Percentiles rank a stretch among this genome's conserved stretches.
These are phyloP conservation scores for Pseudocercospora crystallina DNA, from an alignment of 2,329 filamentous ascomycete genomes.

Conservation along the genomic window DNA sequence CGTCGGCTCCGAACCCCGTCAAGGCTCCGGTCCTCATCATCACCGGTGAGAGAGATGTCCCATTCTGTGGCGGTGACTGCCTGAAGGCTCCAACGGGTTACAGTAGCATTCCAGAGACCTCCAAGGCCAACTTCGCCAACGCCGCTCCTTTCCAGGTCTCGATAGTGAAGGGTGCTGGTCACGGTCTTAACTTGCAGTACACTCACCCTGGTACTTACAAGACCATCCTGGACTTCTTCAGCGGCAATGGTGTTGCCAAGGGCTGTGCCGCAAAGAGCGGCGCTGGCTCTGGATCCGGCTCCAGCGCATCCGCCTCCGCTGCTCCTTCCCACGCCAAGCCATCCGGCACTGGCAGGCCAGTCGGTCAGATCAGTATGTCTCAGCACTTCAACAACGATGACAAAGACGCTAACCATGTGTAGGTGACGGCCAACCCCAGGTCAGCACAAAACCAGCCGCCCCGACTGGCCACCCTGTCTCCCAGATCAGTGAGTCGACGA, in stretches of 20 bases:
- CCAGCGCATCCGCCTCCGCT: too few species aligned
- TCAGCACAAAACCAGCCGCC: too few species aligned
- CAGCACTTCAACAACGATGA: too few species aligned
- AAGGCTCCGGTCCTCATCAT: slow-evolving; percentile 59
- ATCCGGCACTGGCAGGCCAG: too few species aligned
- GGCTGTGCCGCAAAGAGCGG: neutral
- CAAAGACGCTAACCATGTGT: too few species aligned
- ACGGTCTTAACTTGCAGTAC: slow-evolving; percentile 38
- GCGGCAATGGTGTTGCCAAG: slow-evolving; percentile 21
- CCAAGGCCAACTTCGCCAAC: slow-evolving; percentile 42
- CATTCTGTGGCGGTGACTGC: slow-evolving; percentile 64
- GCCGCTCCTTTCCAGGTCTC: slow-evolving; percentile 52
- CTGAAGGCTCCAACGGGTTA: slow-evolving; percentile 40
- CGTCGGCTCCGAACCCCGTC: slow-evolving; percentile 41
- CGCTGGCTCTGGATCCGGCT: too few species aligned
- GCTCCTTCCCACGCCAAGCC: too few species aligned
- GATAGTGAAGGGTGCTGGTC: slow-evolving; percentile 52
- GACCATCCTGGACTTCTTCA: slow-evolving; percentile 32
- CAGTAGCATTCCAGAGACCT: slow-evolving; percentile 47
- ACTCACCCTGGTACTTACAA: slow-evolving; percentile 30
- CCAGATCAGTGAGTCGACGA: too few species aligned
- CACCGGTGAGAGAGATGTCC: slow-evolving; percentile 55
- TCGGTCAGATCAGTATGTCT: too few species aligned
- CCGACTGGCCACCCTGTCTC: too few species aligned
- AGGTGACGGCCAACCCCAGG: too few species aligned